These are phyloP conservation scores for Trypanosoma vivax DNA, from an alignment of 208 protist species.

Conservation along the genomic window DNA sequence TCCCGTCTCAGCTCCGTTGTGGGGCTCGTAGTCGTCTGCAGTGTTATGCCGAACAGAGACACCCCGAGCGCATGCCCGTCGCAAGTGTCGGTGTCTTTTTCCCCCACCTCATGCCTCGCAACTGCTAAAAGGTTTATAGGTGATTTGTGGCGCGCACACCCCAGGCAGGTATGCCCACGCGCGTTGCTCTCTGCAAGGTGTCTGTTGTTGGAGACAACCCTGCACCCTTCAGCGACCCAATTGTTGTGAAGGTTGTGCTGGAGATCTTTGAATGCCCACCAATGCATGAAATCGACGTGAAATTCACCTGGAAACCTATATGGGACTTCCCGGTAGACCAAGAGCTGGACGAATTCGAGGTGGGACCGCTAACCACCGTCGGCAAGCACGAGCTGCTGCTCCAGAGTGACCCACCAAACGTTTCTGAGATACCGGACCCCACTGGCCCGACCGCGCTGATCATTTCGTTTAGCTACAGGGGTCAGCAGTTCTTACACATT, in stretches of 20 bases:
- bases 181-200: constrained; percentile 50
- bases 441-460: constrained; percentile 74
- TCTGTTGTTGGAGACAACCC: constrained; percentile 39
- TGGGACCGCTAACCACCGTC: constrained; percentile 50
- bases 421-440: constrained; percentile 64
- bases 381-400: constrained; percentile 65
- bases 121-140: background rate
- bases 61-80: too few species aligned
- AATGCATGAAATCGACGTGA: constrained; percentile 41
- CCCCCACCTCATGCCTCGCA: background rate
- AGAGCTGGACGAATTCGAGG: constrained; percentile 73
- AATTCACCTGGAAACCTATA: constrained; percentile 75
- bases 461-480: constrained; percentile 57
- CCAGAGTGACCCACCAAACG: constrained; percentile 60
- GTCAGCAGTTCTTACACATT: constrained; percentile 66
- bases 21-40: too few species aligned
- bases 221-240: constrained; percentile 38
- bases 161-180: constrained; percentile 33
- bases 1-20: too few species aligned
- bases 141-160: background rate
- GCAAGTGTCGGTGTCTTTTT: background rate
- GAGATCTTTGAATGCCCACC: constrained; percentile 64
- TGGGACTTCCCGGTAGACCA: constrained; percentile 81
- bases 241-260: constrained; percentile 42
- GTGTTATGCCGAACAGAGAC: too few species aligned